These are phyloP conservation scores for Tuber indicum DNA, from an alignment of 495 filamentous ascomycete species.

Conservation along the genomic window DNA sequence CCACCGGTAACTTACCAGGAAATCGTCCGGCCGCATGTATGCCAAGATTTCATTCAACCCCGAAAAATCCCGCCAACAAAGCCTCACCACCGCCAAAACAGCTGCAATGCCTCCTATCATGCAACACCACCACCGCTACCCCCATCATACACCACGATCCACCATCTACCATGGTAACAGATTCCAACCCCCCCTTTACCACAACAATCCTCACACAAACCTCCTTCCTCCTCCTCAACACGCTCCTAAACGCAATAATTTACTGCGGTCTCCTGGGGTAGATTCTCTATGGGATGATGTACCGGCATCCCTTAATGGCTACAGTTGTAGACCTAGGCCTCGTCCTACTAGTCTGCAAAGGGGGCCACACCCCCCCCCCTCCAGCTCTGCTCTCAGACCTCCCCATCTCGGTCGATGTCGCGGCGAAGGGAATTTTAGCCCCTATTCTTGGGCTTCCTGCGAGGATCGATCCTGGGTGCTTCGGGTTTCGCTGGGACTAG, in stretches of 20 bases:
- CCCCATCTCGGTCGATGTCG: slow-evolving; percentile 54
- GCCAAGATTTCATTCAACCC: neutral
- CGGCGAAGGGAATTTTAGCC: slow-evolving; percentile 56
- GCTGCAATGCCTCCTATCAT: neutral
- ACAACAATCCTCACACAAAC: slow-evolving; percentile 57
- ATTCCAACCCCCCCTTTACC: slow-evolving; percentile 49
- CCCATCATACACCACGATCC: neutral
- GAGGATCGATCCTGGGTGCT: slow-evolving; percentile 56
- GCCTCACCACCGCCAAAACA: neutral
- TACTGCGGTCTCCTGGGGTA: slow-evolving; percentile 72
- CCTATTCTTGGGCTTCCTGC: slow-evolving; percentile 67
- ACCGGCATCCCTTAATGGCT: slow-evolving; percentile 60
- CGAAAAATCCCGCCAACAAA: neutral
- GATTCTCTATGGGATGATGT: slow-evolving; percentile 64
- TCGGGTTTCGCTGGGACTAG: slow-evolving; percentile 51
- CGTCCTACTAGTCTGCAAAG: no score
- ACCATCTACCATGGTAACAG: slow-evolving; percentile 6
- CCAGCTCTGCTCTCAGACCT: slow-evolving; percentile 55
- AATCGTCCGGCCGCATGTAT: neutral
- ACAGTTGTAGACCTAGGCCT: slow-evolving; percentile 49
- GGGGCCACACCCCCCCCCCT: slow-evolving; percentile 55
- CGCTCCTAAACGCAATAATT: slow-evolving; percentile 54
- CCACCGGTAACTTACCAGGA: neutral
- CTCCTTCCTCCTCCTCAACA: slow-evolving; percentile 59
- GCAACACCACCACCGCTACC: neutral